A percentile compares a stretch with the other conserved stretches of the same genome.
These are phyloP conservation scores for Dictyostelium brefeldianum DNA, from an alignment of 78 protist genomes.

Conservation along the genomic window DNA sequence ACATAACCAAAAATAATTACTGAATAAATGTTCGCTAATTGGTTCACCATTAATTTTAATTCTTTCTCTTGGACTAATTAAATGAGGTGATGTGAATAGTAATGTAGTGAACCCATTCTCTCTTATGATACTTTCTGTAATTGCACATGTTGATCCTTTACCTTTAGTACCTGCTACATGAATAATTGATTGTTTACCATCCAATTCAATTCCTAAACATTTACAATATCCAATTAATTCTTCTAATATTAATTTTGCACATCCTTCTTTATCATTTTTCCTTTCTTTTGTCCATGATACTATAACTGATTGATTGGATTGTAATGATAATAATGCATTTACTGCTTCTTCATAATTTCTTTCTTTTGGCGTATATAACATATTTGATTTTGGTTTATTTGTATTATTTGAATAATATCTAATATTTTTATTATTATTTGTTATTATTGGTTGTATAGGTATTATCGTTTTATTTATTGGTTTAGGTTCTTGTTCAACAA, in stretches of 20 bases:
- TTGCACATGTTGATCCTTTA: constrained; percentile 92
- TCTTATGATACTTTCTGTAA: constrained; percentile 85
- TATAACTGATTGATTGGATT: constrained; percentile 25
- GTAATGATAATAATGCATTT: constrained; percentile 46
- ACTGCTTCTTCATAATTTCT: constrained; percentile 42
- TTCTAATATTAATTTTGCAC: not conserved
- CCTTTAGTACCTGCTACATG: constrained; percentile 96
- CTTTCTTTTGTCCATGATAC: constrained; percentile 12
- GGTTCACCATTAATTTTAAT: constrained; percentile 87
- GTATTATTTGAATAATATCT: not conserved
- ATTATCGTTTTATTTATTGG: not conserved
- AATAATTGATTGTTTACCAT: constrained; percentile 42
- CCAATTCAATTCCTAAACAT: constrained; percentile 19
- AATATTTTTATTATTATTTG: not conserved
- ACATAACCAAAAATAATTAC: constrained; percentile 71
- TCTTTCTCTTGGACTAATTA: constrained; percentile 89
- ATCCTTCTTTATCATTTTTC: constrained; percentile 19
- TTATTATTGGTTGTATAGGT: not conserved
- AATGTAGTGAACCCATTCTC: constrained; percentile 88
- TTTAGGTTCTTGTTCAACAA: not conserved
- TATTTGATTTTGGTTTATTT: constrained; percentile 21
- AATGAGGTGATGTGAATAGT: constrained; percentile 94
- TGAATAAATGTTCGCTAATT: constrained; percentile 81
- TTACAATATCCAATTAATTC: constrained; percentile 32
- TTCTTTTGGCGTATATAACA: constrained; percentile 22